Base-by-base conservation (phyloP, 176 grass and related monocot genomes). In the Musa troglodytarum region DNA sequence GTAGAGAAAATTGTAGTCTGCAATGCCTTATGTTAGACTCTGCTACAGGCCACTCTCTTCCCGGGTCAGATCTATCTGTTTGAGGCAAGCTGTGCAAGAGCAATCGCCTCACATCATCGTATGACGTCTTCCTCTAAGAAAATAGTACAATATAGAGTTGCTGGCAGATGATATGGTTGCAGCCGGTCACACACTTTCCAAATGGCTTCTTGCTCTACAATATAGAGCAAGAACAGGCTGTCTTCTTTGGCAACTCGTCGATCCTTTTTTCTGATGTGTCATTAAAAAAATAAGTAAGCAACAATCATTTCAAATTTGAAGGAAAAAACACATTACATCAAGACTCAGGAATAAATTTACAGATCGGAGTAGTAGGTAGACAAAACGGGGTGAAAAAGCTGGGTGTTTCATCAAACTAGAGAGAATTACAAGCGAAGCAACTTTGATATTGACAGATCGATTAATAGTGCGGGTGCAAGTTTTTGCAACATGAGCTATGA, bases 241-340 rank as follows among this genome's bases (percentile, higher is more conserved):
- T 90, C 54, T 82, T 90, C 80, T 87, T 91, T 23, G 88, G 85
- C 76, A 85, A 91, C 61, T 87, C 87, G 54, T 85, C 82, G 20
- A 74, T 75, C 85, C 87, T 91, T 70, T 87, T 91, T 81, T 91
- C 88, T 91, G 82, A 17, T 10, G 63, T 3, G 63, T 3, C 13
- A 25, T 65, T 65, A 61, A 80, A 79, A 76, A 16, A 8, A 29
- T 11, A 59, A 17, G 29, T 34, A 5, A 75, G 28, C 24, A 54
- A 9, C 10, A 24, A 65, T 1, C 11, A 24, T 10, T 65, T 65
- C 11, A 24, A 26, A 26, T 24, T 24, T 70, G 16, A 49, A 19
- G n/a, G 11, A 11, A 50, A 10, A 13, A 3, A 43, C 34, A 43
- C 34, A 43, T 43, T 43, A 6, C 34, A 43, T 43, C 6, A 43